Evolutionary conservation across 2,329 filamentous ascomycete genomes (phyloP).

Genomic region (Ophiostoma sp.): DNA sequence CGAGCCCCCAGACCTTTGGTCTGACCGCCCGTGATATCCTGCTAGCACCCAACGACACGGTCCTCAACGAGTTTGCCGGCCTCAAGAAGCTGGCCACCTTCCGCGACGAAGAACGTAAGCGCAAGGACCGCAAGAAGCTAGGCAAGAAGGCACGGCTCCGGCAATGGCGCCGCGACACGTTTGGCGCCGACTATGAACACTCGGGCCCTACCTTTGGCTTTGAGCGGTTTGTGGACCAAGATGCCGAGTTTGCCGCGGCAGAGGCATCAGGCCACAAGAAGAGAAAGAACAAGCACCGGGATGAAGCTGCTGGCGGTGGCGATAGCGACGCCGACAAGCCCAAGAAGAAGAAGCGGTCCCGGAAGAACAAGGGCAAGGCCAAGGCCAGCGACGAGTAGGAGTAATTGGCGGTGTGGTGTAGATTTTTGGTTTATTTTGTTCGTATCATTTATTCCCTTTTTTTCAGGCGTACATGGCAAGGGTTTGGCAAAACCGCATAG

Average conservation of each 20-base stretch:
- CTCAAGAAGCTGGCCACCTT: slow-evolving; percentile 94
- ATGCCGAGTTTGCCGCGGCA: slow-evolving; percentile 32
- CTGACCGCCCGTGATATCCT: slow-evolving; percentile 89
- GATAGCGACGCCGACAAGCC: slow-evolving; percentile 11
- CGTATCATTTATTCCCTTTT: background rate
- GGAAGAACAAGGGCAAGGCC: slow-evolving; percentile 36
- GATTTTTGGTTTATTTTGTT: background rate
- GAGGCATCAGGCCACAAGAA: slow-evolving; percentile 35
- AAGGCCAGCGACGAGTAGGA: slow-evolving; percentile 17
- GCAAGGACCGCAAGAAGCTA: slow-evolving; percentile 80
- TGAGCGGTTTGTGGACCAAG: slow-evolving; percentile 38
- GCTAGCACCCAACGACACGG: slow-evolving; percentile 77
- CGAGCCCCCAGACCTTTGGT: slow-evolving; percentile 85
- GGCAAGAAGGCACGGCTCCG: slow-evolving; percentile 89
- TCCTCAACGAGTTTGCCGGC: slow-evolving; percentile 86
- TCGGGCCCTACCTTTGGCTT: slow-evolving; percentile 61
- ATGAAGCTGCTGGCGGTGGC: slow-evolving; percentile 29
- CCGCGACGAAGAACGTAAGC: slow-evolving; percentile 85
- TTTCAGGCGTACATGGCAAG: slow-evolving; percentile 12
- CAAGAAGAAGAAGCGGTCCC: slow-evolving; percentile 53
- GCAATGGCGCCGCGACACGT: slow-evolving; percentile 74
- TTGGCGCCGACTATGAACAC: slow-evolving; percentile 59
- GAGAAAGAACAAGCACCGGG: slow-evolving; percentile 36
- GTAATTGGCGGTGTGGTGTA: background rate
- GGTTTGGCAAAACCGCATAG: slow-evolving; percentile 22